These are phyloP conservation scores for Meyerozyma smithsonii DNA, from an alignment of 1,139 yeast genomes.

Conservation along the genomic window DNA sequence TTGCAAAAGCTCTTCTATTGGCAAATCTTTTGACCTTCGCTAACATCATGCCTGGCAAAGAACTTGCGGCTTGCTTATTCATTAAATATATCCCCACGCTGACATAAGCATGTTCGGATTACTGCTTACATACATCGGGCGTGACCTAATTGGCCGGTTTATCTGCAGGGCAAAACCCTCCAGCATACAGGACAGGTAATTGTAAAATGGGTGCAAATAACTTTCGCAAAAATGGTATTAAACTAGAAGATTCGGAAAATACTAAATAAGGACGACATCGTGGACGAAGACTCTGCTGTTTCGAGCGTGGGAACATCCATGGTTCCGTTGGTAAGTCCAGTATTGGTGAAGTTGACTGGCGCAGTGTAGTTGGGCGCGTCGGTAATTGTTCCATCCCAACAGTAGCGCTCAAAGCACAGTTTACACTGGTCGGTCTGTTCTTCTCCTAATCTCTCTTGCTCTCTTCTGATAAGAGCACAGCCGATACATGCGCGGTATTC, in stretches of 20 bases:
- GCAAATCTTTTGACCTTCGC: neutral
- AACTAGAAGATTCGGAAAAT: neutral
- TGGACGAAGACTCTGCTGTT: neutral
- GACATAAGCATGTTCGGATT: neutral
- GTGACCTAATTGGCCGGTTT: constrained; percentile 1
- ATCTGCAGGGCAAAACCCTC: no score
- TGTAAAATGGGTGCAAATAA: neutral
- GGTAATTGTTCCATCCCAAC: constrained; percentile 65
- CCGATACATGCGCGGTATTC: constrained; percentile 81
- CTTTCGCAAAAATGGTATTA: neutral
- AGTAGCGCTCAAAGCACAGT: constrained; percentile 65
- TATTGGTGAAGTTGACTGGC: constrained; percentile 25
- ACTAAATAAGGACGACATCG: neutral
- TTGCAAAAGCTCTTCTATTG: constrained; percentile 4
- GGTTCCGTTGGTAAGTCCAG: constrained; percentile 24
- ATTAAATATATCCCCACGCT: neutral
- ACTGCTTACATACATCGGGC: neutral
- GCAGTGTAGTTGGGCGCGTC: constrained; percentile 12
- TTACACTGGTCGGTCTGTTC: constrained; percentile 69
- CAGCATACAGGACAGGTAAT: neutral
- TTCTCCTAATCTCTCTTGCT: constrained; percentile 65
- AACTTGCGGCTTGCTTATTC: neutral
- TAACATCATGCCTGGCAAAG: neutral
- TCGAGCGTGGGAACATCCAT: constrained; percentile 5
- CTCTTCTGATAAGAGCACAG: constrained; percentile 83